These are phyloP conservation scores for Penicillium longicatenatum DNA, from an alignment of 495 filamentous ascomycete genomes.

Conservation along the genomic window DNA sequence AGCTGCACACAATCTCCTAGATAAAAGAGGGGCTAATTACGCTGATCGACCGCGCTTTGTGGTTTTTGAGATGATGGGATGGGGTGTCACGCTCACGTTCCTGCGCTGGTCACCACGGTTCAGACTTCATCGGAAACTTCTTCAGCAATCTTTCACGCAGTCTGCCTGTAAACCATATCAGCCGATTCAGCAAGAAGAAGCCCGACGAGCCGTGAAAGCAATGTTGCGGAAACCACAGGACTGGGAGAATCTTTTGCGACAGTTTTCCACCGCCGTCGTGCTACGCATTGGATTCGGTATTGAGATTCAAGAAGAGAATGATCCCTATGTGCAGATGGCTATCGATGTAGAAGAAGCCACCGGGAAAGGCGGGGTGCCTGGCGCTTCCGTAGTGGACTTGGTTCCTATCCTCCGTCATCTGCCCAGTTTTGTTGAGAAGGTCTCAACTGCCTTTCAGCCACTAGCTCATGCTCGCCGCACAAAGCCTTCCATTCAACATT, in stretches of 20 bases:
- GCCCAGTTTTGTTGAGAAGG: conserved; percentile 18
- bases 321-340: conserved; percentile 48
- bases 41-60: conserved; percentile 33
- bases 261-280: conserved; percentile 29
- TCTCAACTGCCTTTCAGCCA: conserved; percentile 26
- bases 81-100: conserved; percentile 41
- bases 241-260: conserved; percentile 19
- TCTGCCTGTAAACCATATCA: conserved; percentile 19
- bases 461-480: conserved; percentile 20
- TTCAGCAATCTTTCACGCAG: conserved; percentile 36
- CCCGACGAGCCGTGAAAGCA: conserved; percentile 16
- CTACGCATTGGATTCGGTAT: conserved; percentile 50
- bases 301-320: conserved; percentile 37
- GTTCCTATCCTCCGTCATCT: conserved; percentile 33
- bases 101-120: conserved; percentile 48
- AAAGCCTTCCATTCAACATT: conserved; percentile 13
- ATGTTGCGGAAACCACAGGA: conserved; percentile 9
- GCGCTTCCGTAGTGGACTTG: conserved; percentile 44
- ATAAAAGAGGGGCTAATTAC: conserved; percentile 24
- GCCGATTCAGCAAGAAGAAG: conserved; percentile 18
- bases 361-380: conserved; percentile 45
- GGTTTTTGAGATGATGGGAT: conserved; percentile 43
- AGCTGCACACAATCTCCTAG: conserved; percentile 24
- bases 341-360: conserved; percentile 44
- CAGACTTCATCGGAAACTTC: conserved; percentile 43